Conservation (phyloP, 306 rosid species). For the Casuarina equisetifolia region DNA sequence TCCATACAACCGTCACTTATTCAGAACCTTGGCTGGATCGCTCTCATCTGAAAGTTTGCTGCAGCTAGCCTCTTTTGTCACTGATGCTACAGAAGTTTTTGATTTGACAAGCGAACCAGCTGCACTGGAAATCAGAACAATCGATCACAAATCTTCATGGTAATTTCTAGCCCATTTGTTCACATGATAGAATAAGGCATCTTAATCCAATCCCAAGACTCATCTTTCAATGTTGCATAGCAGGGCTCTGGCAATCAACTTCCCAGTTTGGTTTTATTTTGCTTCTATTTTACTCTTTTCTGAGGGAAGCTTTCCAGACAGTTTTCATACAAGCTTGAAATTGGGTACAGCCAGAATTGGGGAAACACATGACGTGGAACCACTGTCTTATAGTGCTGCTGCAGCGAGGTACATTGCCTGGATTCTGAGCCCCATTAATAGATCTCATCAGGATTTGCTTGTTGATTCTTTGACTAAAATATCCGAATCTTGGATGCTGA, state of each 20-base stretch:
- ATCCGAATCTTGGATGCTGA: constrained; percentile 17
- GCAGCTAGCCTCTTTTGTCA: constrained; percentile 11
- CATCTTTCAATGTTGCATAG: constrained; percentile 18
- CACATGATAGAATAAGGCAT: constrained; percentile 22
- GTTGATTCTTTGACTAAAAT: constrained; percentile 32
- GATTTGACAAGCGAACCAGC: constrained; percentile 14
- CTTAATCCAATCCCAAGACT: constrained; percentile 6
- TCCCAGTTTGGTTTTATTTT: constrained; percentile 41
- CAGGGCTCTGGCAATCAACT: constrained; percentile 48
- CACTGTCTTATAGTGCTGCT: constrained; percentile 16
- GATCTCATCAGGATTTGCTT: constrained; percentile 26
- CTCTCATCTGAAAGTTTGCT: constrained; percentile 23
- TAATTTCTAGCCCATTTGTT: constrained; percentile 27
- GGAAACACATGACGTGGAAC: constrained; percentile 14
- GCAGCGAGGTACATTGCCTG: constrained; percentile 45
- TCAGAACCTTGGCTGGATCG: constrained; percentile 40
- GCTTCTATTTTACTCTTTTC: constrained; percentile 43
- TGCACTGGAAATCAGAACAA: constrained; percentile 7
- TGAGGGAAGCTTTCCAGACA: constrained; percentile 8
- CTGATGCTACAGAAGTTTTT: constrained; percentile 9
- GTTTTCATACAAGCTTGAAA: constrained; percentile 14
- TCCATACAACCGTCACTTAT: constrained; percentile 29
- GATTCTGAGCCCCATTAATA: constrained; percentile 31
- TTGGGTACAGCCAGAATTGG: constrained; percentile 14
- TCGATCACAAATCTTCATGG: constrained; percentile 44